These are phyloP conservation scores for Rhizopogon rudus DNA, from an alignment of 768 basidiomycete species.

Conservation along the genomic window DNA sequence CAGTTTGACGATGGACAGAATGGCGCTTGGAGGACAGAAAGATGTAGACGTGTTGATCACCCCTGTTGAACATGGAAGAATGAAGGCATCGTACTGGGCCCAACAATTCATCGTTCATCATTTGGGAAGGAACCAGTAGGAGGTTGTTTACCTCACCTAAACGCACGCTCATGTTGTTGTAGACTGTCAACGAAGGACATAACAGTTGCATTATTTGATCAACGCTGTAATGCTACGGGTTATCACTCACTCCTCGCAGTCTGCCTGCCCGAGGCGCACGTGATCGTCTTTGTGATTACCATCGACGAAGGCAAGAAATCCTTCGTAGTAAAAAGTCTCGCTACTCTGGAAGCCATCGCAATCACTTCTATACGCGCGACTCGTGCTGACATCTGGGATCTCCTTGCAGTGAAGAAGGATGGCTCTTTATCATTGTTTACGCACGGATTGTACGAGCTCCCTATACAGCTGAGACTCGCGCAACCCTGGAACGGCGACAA, in stretches of 20 bases:
- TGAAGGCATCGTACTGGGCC: constrained; percentile 74
- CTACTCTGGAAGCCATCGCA: constrained; percentile 42
- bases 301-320: constrained; percentile 34
- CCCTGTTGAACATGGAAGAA: constrained; percentile 54
- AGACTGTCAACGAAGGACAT: constrained; percentile 25
- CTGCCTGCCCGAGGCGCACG: constrained; percentile 44
- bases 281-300: constrained; percentile 44
- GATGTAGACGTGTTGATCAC: constrained; percentile 37
- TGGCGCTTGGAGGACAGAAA: constrained; percentile 51
- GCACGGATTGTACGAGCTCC: constrained; percentile 48
- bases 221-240: constrained; percentile 52
- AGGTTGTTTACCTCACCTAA: constrained; percentile 4
- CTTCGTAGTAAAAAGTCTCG: constrained; percentile 35
- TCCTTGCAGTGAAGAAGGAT: constrained; percentile 59
- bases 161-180: constrained; percentile 3
- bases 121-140: constrained; percentile 49
- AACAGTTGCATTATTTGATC: constrained; percentile 58
- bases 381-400: constrained; percentile 59
- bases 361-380: constrained; percentile 58
- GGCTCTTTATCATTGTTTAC: constrained; percentile 54
- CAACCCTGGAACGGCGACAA: constrained; percentile 3
- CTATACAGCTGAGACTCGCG: constrained; percentile 26
- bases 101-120: constrained; percentile 50
- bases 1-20: constrained; percentile 60
- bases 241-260: constrained; percentile 52